A percentile compares a stretch with the other conserved stretches of the same genome.
Evolutionary conservation across 306 rosid genomes (phyloP).

Genomic region (Abrus precatorius): DNA sequence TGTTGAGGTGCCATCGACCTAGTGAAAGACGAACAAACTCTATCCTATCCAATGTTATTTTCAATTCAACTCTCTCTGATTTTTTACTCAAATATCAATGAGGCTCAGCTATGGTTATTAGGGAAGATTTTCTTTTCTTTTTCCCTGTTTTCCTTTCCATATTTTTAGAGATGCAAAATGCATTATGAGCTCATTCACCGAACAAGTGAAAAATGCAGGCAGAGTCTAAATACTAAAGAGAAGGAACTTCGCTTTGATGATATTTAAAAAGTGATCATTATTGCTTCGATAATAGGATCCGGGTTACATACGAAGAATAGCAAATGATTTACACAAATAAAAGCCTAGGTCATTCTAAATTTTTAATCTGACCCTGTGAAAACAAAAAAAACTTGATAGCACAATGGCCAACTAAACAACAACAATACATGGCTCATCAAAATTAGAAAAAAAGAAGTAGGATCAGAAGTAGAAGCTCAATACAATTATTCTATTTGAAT

Average conservation of each 20-base stretch:
- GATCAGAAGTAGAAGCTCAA: constrained; percentile 38
- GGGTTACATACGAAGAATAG: constrained; percentile 43
- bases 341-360: constrained; percentile 43
- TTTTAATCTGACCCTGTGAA: constrained; percentile 26
- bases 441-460: constrained; percentile 35
- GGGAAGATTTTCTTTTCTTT: not conserved
- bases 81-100: constrained; percentile 12
- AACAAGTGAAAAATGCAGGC: not conserved
- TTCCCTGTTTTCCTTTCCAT: constrained; percentile 2
- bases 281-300: constrained; percentile 24
- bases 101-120: not conserved
- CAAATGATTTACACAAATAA: constrained; percentile 40
- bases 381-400: constrained; percentile 34
- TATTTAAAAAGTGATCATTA: constrained; percentile 4
- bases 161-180: constrained; percentile 8
- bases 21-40: constrained; percentile 38
- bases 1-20: constrained; percentile 41
- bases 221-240: constrained; percentile 15
- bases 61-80: not conserved
- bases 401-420: constrained; percentile 39
- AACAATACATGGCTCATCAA: constrained; percentile 39
- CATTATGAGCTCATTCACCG: not conserved
- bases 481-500: constrained; percentile 41
- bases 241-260: constrained; percentile 24
- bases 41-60: constrained; percentile 21